Evolutionary conservation across 306 rosid genomes (phyloP).

Genomic region (Vigna mungo): DNA sequence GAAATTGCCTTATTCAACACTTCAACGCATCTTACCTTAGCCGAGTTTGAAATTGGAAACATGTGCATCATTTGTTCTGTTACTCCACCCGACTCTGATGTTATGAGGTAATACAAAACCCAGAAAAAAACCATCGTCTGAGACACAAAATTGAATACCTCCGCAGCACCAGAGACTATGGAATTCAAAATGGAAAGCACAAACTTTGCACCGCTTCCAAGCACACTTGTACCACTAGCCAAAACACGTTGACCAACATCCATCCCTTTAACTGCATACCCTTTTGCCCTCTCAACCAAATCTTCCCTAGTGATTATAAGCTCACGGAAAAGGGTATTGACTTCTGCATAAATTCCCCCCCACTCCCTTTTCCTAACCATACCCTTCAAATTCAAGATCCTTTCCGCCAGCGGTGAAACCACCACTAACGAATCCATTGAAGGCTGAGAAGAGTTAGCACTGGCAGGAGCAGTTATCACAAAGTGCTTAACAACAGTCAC

Average conservation of each 20-base stretch:
- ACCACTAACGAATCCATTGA: slow-evolving; percentile 42
- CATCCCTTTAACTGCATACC: slow-evolving; percentile 62
- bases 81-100: slow-evolving; percentile 86
- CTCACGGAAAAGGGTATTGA: slow-evolving; percentile 64
- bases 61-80: slow-evolving; percentile 77
- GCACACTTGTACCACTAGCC: slow-evolving; percentile 62
- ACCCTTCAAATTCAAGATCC: slow-evolving; percentile 65
- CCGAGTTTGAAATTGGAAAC: slow-evolving; percentile 69
- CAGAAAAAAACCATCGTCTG: slow-evolving; percentile 78
- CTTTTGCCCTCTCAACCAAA: slow-evolving; percentile 75
- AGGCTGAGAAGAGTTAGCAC: slow-evolving; percentile 56
- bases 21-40: slow-evolving; percentile 72
- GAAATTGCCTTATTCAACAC: slow-evolving; percentile 83
- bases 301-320: slow-evolving; percentile 69
- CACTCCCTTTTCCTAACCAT: slow-evolving; percentile 62
- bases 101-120: slow-evolving; percentile 81
- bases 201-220: slow-evolving; percentile 68
- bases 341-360: slow-evolving; percentile 68
- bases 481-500: slow-evolving; percentile 78
- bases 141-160: slow-evolving; percentile 77
- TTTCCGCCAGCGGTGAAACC: slow-evolving; percentile 63
- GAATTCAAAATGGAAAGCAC: slow-evolving; percentile 62
- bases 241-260: slow-evolving; percentile 71
- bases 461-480: slow-evolving; percentile 45
- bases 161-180: slow-evolving; percentile 79